Conservation (phyloP, 2,329 filamentous ascomycete species). For the Neofusicoccum laricinum region DNA sequence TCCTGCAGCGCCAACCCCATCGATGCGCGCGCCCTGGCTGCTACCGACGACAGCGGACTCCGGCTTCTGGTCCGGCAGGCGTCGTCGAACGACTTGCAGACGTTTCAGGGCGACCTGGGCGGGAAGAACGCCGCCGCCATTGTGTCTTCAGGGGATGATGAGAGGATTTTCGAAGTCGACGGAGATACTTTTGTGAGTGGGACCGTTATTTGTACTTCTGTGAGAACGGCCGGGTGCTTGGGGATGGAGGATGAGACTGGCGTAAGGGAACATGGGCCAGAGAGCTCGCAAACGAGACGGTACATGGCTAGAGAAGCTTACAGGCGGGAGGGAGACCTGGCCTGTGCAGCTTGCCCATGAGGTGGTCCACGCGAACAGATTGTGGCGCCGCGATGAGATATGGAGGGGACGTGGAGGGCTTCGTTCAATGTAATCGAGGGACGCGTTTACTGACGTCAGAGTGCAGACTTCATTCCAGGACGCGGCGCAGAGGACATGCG, state of each 20-base stretch:
- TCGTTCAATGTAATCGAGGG: no score
- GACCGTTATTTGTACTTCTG: neutral
- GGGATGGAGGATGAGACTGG: no score
- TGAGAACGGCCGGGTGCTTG: no score
- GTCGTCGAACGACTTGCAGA: conserved; percentile 15
- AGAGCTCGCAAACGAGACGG: no score
- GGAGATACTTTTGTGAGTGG: conserved; percentile 12
- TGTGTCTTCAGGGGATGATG: conserved; percentile 39
- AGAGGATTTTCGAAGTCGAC: conserved; percentile 1
- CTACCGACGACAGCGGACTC: neutral
- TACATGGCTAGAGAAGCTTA: no score
- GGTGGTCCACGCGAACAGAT: no score
- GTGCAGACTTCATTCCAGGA: conserved; percentile 7
- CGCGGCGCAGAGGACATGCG: conserved; percentile 15
- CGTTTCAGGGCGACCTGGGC: conserved; percentile 44
- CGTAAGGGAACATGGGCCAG: no score
- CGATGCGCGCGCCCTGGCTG: neutral
- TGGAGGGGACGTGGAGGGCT: no score
- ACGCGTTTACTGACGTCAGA: neutral
- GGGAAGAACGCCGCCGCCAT: conserved; percentile 50
- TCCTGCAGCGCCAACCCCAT: neutral
- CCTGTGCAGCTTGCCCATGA: no score
- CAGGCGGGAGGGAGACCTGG: no score
- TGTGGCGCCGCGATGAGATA: no score
- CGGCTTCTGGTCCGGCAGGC: neutral